A percentile compares a stretch with the other conserved stretches of the same genome.
Evolutionary conservation across 768 basidiomycete species (phyloP).

Genomic region (Boletus sp.): DNA sequence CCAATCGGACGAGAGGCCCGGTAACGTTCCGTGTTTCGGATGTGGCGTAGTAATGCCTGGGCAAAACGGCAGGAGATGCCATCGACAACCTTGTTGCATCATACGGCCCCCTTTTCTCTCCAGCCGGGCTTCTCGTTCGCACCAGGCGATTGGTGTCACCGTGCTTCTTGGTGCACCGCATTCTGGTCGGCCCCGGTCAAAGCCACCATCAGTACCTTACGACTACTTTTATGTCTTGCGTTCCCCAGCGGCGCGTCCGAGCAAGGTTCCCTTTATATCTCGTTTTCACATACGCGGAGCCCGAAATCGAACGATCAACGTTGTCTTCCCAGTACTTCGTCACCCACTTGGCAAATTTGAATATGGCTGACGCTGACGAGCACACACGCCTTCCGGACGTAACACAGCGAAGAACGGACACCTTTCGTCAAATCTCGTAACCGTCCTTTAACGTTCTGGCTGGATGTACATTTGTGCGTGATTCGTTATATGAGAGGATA

Average conservation of each 20-base stretch:
- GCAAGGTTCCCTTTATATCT: slow-evolving; percentile 1
- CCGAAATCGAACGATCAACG: not conserved
- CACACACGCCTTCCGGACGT: slow-evolving; percentile 17
- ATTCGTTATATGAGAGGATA: not conserved
- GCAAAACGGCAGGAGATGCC: not conserved
- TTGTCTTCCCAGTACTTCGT: slow-evolving; percentile 8
- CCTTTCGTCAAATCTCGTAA: slow-evolving; percentile 19
- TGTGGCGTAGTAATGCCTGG: slow-evolving; percentile 16
- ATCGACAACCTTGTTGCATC: slow-evolving; percentile 1
- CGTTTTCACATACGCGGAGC: slow-evolving; percentile 9
- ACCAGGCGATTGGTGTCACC: not conserved
- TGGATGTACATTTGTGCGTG: slow-evolving; percentile 10
- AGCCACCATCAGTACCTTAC: slow-evolving; percentile 12
- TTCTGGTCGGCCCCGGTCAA: slow-evolving; percentile 9
- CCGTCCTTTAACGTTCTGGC: not conserved
- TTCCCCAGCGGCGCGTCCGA: not conserved
- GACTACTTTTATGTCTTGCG: not conserved
- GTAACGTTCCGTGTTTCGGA: not conserved
- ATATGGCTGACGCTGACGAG: not conserved
- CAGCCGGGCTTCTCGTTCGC: not conserved
- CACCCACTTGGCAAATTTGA: slow-evolving; percentile 3
- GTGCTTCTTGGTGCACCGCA: slow-evolving; percentile 8
- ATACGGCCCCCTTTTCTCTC: not conserved
- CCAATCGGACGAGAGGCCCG: not conserved
- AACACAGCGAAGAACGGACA: slow-evolving; percentile 1